Evolutionary conservation across 306 rosid species (phyloP).

Genomic region (Herpetospermum pedunculosum): DNA sequence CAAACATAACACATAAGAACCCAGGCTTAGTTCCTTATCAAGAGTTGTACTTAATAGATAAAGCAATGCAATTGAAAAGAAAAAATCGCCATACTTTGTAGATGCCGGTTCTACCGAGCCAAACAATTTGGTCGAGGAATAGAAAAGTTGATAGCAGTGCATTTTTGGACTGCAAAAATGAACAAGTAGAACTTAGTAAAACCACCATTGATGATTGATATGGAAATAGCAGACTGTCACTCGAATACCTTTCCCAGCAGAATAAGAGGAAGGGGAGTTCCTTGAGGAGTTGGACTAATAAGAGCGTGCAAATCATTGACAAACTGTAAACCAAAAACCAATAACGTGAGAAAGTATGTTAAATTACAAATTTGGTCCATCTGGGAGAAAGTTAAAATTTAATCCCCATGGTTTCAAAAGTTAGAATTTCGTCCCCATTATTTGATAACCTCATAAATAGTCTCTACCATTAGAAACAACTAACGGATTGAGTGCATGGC

Average conservation of each 20-base stretch:
- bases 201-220: neutral
- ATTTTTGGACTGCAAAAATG: constrained; percentile 59
- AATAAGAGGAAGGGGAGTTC: constrained; percentile 71
- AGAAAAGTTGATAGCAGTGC: constrained; percentile 82
- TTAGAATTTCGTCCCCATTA: too few species aligned
- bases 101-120: constrained; percentile 87
- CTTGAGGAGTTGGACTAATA: constrained; percentile 71
- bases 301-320: constrained; percentile 60
- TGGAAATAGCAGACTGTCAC: neutral
- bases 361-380: too few species aligned
- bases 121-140: constrained; percentile 90
- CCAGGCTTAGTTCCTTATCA: neutral
- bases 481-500: too few species aligned
- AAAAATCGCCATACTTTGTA: constrained; percentile 35
- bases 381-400: too few species aligned
- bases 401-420: too few species aligned
- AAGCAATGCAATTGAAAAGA: too few species aligned
- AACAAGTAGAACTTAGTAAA: neutral
- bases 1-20: neutral
- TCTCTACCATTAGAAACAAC: too few species aligned
- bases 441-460: too few species aligned
- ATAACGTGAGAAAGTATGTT: neutral
- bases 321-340: constrained; percentile 43
- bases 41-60: too few species aligned
- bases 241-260: constrained; percentile 71